phyloP scores from a whole-genome alignment of 75 land plant species.

The Pinus taeda region DNA sequence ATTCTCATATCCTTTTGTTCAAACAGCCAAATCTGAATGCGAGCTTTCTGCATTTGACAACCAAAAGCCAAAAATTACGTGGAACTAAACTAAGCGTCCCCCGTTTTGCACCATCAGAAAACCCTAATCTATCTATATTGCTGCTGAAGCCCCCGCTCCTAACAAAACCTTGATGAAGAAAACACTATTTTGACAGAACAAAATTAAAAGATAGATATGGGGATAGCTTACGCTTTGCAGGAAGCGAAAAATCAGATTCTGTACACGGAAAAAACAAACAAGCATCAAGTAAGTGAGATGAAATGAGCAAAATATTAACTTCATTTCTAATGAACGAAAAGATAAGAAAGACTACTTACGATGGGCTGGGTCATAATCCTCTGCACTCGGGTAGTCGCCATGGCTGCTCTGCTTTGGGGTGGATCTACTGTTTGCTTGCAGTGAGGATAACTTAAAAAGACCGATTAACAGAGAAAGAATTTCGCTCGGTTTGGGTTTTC shows the following conservation, averaged over 20 bases:
- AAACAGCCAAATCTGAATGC: slow-evolving; percentile 93
- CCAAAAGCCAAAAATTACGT: too few relatives aligned
- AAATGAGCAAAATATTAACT: not conserved
- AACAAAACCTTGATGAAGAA: too few relatives aligned
- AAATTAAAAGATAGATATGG: too few relatives aligned
- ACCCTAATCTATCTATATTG: too few relatives aligned
- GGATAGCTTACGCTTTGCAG: slow-evolving; percentile 39
- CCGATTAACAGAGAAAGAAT: too few relatives aligned
- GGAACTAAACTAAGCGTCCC: too few relatives aligned
- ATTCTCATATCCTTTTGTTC: slow-evolving; percentile 94
- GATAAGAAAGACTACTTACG: slow-evolving; percentile 14
- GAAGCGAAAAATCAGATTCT: slow-evolving; percentile 78
- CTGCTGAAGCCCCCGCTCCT: too few relatives aligned
- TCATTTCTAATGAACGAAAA: not conserved
- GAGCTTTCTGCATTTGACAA: slow-evolving; percentile 40
- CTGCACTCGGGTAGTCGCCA: slow-evolving; percentile 77
- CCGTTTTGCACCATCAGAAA: too few relatives aligned
- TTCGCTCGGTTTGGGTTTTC: too few relatives aligned
- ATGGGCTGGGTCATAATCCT: slow-evolving; percentile 91
- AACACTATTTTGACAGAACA: too few relatives aligned
- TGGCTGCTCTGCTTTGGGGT: slow-evolving; percentile 30
- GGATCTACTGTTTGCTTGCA: too few relatives aligned
- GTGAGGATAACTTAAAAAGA: too few relatives aligned
- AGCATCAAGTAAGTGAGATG: not conserved
- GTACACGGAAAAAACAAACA: not conserved